Evolutionary conservation across 139 green algal species (phyloP), one percentile per base, ranked within the genome.

Genomic region (Microglena sp.): DNA sequence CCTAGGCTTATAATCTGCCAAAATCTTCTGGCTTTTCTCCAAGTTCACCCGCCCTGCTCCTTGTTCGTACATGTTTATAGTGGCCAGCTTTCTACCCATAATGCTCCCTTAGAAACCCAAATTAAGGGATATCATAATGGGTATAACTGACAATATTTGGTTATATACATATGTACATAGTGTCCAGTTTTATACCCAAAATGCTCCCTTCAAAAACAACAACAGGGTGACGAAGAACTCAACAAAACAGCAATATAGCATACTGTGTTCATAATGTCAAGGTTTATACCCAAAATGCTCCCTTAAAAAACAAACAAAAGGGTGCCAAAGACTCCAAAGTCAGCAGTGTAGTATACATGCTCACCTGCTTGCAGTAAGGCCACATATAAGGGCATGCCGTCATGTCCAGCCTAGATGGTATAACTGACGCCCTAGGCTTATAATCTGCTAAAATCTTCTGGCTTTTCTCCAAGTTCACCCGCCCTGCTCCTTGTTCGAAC

Each of bases 311-410:
- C 11, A 50, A 50, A 50, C 40, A 50, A 50, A 24, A 50, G 15
- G 11, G 11, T 50, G 11, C 40, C 40, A 50, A 11, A 50, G 40
- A 50, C 40, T 50, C 40, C 40, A 50, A 15, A 50, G 40, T 15
- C 40, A 15, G 40, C 40, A n/a, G n/a, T n/a, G n/a, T n/a, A n/a
- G n/a, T n/a, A n/a, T n/a, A n/a, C n/a, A n/a, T n/a, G n/a, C n/a
- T n/a, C n/a, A n/a, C n/a, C n/a, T n/a, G n/a, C n/a, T n/a, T n/a
- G n/a, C n/a, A n/a, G n/a, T n/a, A n/a, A n/a, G n/a, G n/a, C n/a
- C n/a, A n/a, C n/a, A n/a, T n/a, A n/a, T n/a, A n/a, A n/a, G 90
- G 89, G 77, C 92, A 96, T 62, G 95, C 81, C 1, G 85, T 90
- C 15, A 97, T 66, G 84, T 97, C 77, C 5, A 98, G 75, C 21